phyloP scores from a whole-genome alignment of 164 flowering plant species.

The Cinnamomum chago region DNA sequence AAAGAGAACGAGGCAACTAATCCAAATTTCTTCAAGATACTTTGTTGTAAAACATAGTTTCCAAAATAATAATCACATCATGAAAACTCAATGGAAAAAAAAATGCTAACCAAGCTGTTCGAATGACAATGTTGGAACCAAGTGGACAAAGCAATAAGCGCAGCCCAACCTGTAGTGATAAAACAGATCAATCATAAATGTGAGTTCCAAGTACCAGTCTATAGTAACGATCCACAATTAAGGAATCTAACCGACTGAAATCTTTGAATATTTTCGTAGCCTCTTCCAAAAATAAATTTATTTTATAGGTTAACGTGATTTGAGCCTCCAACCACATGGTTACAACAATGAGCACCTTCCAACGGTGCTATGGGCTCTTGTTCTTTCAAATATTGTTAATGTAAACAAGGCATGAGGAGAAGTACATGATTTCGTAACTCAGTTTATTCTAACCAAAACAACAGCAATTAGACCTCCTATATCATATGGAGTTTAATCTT shows the following conservation, averaged over 20 bases:
- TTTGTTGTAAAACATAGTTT: neutral
- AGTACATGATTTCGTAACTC: too few relatives aligned
- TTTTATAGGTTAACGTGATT: neutral
- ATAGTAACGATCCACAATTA: neutral
- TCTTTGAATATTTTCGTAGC: neutral
- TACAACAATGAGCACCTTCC: neutral
- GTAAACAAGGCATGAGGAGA: too few relatives aligned
- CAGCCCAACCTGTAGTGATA: slow-evolving; percentile 34
- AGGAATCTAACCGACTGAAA: neutral
- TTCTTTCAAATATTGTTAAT: too few relatives aligned
- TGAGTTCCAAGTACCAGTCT: neutral
- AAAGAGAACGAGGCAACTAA: neutral
- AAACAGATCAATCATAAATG: neutral
- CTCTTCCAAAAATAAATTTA: neutral
- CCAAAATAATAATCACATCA: neutral
- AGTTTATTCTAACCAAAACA: too few relatives aligned
- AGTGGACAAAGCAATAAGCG: slow-evolving; percentile 37
- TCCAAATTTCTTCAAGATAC: neutral
- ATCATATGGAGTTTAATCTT: too few relatives aligned
- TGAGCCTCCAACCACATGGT: neutral
- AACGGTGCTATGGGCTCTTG: too few relatives aligned
- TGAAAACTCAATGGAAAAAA: neutral
- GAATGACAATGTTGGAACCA: slow-evolving; percentile 27
- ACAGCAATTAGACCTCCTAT: too few relatives aligned
- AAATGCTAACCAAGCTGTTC: slow-evolving; percentile 45